Base-by-base conservation (phyloP, 495 filamentous ascomycete genomes). In the Trichocladium uniseriatum region DNA sequence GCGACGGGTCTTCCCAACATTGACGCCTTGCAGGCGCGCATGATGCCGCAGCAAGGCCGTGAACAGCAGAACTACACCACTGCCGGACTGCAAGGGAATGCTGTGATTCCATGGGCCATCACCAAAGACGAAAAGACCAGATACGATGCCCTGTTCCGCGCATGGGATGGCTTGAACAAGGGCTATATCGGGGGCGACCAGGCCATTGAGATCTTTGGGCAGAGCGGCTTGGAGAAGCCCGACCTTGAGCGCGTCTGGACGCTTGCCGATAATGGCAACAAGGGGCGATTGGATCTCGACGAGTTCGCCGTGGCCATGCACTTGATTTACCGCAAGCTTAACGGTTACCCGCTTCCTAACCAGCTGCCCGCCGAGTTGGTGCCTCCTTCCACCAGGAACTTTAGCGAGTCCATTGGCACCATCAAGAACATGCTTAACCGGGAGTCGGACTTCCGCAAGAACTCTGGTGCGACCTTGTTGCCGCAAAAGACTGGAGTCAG, bases 261-360 rank as follows among this genome's bases (percentile, higher is more conserved):
- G 21, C 70, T 99, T 21, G 87, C 91, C 6, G 94, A 99, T 64
- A 82, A 92, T 21, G 79, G 87, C 45, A 95, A 99, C 67, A 89
- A 86, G 59, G 94, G 94, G 11, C 81, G 89, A 51, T 78, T 99
- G 5, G 89, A 99, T 53, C 83, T 97, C 68, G 94, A 99, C 64
- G 94, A 99, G 60, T 99, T 99, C 64, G 90, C 94, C 15, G 90
- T 99, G 34, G 91, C 87, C 6, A 99, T 99, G 92, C 94, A 99
- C 76, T 70, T 99, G 64, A 97, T 99, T 47, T 99, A 97, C 62
- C 80, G 94, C 53, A 94, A 90, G 62, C 76, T 97, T 21, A 97
- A 97, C 54, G 89, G 89, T 22, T 95, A 99, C 59, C 89, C 92
- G 2, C 77, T 96, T 38, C 94, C 94, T n/a, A 84, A 80, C 56